A percentile compares a stretch with the other conserved stretches of the same genome.
Evolutionary conservation across 2,329 filamentous ascomycete genomes (phyloP).

Genomic region (Pezicula rhizophila): DNA sequence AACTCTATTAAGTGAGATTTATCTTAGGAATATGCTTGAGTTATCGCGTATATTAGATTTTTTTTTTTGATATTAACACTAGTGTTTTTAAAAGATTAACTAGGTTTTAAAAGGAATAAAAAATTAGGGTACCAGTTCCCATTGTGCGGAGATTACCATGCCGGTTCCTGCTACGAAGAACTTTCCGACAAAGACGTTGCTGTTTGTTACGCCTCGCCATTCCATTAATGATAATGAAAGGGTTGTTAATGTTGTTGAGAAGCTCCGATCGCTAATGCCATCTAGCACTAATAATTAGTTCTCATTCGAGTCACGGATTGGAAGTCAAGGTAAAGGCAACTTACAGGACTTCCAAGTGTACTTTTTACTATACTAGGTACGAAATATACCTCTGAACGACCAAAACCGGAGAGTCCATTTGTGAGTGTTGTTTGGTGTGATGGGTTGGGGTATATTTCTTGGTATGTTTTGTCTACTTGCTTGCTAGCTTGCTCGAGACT

Average conservation of each 20-base stretch:
- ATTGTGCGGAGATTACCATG: constrained; percentile 48
- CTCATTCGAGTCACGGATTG: not conserved
- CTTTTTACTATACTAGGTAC: constrained; percentile 13
- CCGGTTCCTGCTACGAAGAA: constrained; percentile 45
- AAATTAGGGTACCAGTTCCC: constrained; percentile 47
- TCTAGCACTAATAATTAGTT: constrained; percentile 22
- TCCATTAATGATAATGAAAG: constrained; percentile 49
- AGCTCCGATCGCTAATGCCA: constrained; percentile 43
- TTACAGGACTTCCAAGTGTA: constrained; percentile 20
- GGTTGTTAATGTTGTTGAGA: constrained; percentile 48
- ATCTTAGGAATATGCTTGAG: too few species aligned
- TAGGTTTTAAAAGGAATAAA: too few species aligned
- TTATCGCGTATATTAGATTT: too few species aligned
- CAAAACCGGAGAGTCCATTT: constrained; percentile 1
- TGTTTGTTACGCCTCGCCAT: constrained; percentile 43
- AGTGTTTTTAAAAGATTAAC: too few species aligned
- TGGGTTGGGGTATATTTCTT: constrained; percentile 6
- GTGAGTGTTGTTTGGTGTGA: constrained; percentile 6
- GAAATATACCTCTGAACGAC: constrained; percentile 11
- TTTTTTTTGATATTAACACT: too few species aligned
- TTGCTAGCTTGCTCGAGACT: constrained; percentile 10
- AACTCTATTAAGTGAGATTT: too few species aligned
- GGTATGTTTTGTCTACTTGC: not conserved
- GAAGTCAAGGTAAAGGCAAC: not conserved
- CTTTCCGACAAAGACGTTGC: constrained; percentile 47